A percentile compares a stretch with the other conserved stretches of the same genome.
phyloP scores from a whole-genome alignment of 2,329 filamentous ascomycete species.

The Annulohypoxylon truncatum region DNA sequence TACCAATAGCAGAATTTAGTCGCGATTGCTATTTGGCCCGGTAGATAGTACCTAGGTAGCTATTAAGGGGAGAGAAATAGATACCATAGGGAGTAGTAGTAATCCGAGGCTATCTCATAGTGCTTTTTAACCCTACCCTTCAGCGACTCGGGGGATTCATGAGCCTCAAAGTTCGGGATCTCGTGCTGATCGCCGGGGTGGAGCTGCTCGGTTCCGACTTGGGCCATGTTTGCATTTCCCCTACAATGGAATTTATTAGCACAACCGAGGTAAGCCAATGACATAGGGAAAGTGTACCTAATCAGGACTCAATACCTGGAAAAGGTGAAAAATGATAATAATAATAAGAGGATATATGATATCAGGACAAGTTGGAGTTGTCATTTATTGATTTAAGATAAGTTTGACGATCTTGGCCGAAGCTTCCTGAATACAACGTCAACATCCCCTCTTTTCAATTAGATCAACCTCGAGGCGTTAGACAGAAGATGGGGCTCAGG shows the following conservation, averaged over 20 bases:
- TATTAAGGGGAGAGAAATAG: not conserved
- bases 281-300: not conserved
- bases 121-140: constrained; percentile 70
- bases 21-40: not conserved
- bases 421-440: not conserved
- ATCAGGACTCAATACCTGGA: not conserved
- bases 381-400: not conserved
- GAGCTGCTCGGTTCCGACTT: not conserved
- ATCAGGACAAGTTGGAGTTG: not conserved
- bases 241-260: not conserved
- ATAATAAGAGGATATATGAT: not conserved
- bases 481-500: constrained; percentile 12
- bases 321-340: not conserved
- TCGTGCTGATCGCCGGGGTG: constrained; percentile 49
- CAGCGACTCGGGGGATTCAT: constrained; percentile 52
- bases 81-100: constrained; percentile 71
- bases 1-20: constrained; percentile 44
- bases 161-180: constrained; percentile 45
- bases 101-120: constrained; percentile 71
- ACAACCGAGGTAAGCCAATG: not conserved
- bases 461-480: constrained; percentile 8
- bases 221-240: constrained; percentile 9
- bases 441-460: not conserved
- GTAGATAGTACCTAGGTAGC: not conserved
- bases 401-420: not conserved